Evolutionary conservation across 352 stramenopile genomes (phyloP), one percentile per base, ranked within the genome.

Genomic region (Phytophthora ramorum): DNA sequence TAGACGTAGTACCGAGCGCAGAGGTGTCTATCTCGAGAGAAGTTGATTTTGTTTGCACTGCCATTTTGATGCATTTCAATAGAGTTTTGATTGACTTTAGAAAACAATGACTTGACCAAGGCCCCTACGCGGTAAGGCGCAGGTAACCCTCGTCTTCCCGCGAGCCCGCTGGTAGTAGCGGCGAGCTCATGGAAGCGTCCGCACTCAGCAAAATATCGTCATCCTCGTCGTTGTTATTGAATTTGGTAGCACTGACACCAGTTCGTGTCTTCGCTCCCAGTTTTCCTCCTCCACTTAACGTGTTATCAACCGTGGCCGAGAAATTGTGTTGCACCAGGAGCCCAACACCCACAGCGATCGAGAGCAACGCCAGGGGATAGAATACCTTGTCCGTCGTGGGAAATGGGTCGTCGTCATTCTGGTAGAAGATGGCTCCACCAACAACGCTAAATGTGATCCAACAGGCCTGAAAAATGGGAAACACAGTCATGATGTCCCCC

Each of bases 381-480:
- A 92, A 72, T 26, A 92, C 54, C 70, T 79, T 88, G 54, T 92
- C 77, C 4, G 74, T 61, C 10, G 69, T 76, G 19, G 68, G 69
- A 44, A 88, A 75, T 17, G 86, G 79, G 9, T 79, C 76, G 20
- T 86, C 63, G 51, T 91, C 83, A 4, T 87, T 78, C 43, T 93
- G 85, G 66, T 96, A 96, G 40, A 96, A 96, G 3, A 96, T 77
- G 5, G 86, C 85, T 9, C 88, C 88, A 7, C 88, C 88, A 41
- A 96, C 76, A 28, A 96, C 88, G 44, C 86, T 95, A 48, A 96
- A 96, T 26, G 81, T 91, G 61, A 96, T 96, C 89, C 89, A 96
- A 56, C 79, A 93, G 30, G 87, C 85, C 58, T 96, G 89, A 60
- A 96, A 96, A 66, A 92, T 93, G 17, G 89, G 89, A 53, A 93